Evolutionary conservation across 176 grass and related monocot species (phyloP).

Genomic region (Metroxylon sagu): DNA sequence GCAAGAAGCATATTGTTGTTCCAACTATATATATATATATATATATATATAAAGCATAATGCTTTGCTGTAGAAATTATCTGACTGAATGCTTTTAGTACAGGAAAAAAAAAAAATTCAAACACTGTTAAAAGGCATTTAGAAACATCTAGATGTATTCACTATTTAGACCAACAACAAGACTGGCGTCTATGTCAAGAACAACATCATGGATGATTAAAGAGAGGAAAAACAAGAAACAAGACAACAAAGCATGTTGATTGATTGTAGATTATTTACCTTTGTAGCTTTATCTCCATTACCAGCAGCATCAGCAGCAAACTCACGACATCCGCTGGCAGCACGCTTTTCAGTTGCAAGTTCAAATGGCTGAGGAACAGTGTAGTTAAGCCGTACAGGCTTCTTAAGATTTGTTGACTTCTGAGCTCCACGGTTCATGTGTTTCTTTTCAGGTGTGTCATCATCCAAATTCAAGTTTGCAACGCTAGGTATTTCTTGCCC

Average conservation of each 20-base stretch:
- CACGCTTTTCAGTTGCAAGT: conserved; percentile 51
- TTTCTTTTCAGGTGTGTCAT: conserved; percentile 43
- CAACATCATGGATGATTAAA: not conserved
- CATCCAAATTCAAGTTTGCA: conserved; percentile 17
- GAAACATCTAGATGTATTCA: not conserved
- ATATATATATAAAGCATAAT: no score
- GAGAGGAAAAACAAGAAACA: no score
- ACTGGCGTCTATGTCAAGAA: not conserved
- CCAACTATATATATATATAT: no score
- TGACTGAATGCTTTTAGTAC: no score
- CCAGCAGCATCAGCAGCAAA: conserved; percentile 19
- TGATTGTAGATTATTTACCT: conserved; percentile 26
- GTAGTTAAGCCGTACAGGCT: conserved; percentile 30
- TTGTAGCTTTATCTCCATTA: conserved; percentile 32
- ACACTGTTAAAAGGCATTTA: no score
- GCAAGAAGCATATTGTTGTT: no score
- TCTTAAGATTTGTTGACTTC: conserved; percentile 41
- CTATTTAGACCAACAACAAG: not conserved
- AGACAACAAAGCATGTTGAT: conserved; percentile 9
- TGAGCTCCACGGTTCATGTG: conserved; percentile 33
- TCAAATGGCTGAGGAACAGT: conserved; percentile 50
- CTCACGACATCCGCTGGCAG: conserved; percentile 25
- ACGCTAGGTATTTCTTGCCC: conserved; percentile 19
- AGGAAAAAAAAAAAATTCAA: no score
- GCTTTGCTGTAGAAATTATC: no score